Base-by-base conservation (phyloP, 1,284 basidiomycete genomes). In the Ustilago crameri region DNA sequence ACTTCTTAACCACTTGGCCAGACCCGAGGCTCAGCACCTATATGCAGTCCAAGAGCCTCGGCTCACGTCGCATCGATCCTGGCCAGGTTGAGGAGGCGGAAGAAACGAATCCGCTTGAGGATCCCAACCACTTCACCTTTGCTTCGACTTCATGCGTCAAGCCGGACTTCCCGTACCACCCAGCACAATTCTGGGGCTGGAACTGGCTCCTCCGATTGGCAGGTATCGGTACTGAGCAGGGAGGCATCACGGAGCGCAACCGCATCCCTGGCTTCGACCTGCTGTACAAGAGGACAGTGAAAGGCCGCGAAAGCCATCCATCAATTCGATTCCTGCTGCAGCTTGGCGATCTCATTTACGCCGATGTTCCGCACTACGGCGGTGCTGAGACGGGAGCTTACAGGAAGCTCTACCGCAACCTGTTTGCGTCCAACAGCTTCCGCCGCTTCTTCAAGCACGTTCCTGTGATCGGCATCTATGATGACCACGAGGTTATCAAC, bases 261-360 rank as follows among this genome's bases (percentile, higher is more conserved):
- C 86, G 86, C 14, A 89, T 91, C 74, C 87, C 86, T 60, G 91
- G 90, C 24, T 90, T 90, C 57, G 90, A 91, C 74, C 83, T 90
- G 12, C 85, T 92, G 32, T 87, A 89, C 5, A 40, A 80, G 30
- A 66, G 69, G 17, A 48, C 63, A 4, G 51, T 80, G 9, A 49
- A 52, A 8, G 69, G 67, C 9, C 52, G 71, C 12, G 43, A 52
- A 17, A 63, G 68, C 58, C 64, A 82, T 69, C 67, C 82, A 56
- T 45, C 79, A 49, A 30, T 85, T 72, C 80, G 84, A 71, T 61
- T 85, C 81, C 71, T 81, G 30, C 38, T 84, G 71, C 51, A 83
- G 73, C 65, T 79, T 30, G 72, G 76, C 37, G 85, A 92, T 76
- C 89, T 90, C 74, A 90, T 92, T 74, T 91, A 92, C 73, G 90